Evolutionary conservation across 169 alveolate genomes (phyloP).

Genomic region (Eimeria sp.): DNA sequence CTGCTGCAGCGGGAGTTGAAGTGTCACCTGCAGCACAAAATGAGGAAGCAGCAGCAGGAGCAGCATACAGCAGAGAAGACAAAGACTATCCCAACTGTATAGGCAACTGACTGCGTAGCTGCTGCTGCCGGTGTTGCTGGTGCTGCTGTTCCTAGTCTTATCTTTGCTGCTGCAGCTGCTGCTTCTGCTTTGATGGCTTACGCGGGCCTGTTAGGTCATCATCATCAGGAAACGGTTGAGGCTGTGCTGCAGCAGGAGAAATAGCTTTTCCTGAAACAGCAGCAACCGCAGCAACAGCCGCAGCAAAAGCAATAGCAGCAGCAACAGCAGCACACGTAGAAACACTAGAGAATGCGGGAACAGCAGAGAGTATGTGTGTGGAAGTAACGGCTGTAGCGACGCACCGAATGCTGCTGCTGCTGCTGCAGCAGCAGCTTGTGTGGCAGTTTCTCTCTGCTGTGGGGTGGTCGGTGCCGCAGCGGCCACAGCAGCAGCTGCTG

Average conservation of each 20-base stretch:
- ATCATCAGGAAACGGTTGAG: not conserved
- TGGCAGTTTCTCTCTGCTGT: not conserved
- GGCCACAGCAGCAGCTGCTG: not conserved
- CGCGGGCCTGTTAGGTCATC: not conserved
- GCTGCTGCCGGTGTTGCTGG: slow-evolving; percentile 1
- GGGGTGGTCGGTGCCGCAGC: not conserved
- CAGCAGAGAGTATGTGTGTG: not conserved
- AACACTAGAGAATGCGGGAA: not conserved
- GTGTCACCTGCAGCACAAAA: not conserved
- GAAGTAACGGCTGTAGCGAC: not conserved
- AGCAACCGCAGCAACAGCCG: not conserved
- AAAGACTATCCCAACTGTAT: not conserved
- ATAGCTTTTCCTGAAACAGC: not conserved
- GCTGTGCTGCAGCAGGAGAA: not conserved
- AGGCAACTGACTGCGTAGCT: not conserved
- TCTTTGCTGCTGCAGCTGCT: not conserved
- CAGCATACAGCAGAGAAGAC: not conserved
- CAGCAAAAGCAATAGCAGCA: not conserved
- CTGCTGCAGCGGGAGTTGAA: slow-evolving; percentile 22
- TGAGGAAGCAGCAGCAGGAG: not conserved
- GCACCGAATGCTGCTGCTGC: not conserved
- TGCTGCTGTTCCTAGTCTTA: not conserved
- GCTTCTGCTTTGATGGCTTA: not conserved
- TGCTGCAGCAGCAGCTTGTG: not conserved
- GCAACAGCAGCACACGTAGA: not conserved